phyloP scores from a whole-genome alignment of 345 rosid genomes.

The Stellera chamaejasme region DNA sequence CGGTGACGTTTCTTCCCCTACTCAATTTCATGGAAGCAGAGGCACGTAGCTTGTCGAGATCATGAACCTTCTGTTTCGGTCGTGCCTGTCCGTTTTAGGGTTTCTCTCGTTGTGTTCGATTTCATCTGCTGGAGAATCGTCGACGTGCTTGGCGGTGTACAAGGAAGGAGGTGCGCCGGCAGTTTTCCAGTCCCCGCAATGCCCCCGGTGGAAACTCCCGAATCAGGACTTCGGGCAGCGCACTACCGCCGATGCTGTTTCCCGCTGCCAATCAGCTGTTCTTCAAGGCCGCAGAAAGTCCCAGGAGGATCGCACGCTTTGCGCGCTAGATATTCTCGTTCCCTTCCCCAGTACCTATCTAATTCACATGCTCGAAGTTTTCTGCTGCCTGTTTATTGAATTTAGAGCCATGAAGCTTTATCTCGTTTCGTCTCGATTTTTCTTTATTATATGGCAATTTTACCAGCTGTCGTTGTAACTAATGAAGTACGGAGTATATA shows the following conservation, averaged over 20 bases:
- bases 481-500: too few relatives aligned
- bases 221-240: slow-evolving; percentile 28
- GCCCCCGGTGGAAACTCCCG: slow-evolving; percentile 81
- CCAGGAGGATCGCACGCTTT: slow-evolving; percentile 78
- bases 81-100: slow-evolving; percentile 9
- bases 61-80: background rate
- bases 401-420: background rate
- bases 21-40: background rate
- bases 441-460: background rate
- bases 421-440: background rate
- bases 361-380: too few relatives aligned
- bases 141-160: slow-evolving; percentile 75
- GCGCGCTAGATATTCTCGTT: slow-evolving; percentile 68
- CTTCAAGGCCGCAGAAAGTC: slow-evolving; percentile 62
- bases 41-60: background rate
- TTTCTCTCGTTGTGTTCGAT: slow-evolving; percentile 10
- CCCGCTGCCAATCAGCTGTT: slow-evolving; percentile 58
- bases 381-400: background rate
- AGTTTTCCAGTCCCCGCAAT: slow-evolving; percentile 72
- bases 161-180: slow-evolving; percentile 91
- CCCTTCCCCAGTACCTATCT: slow-evolving; percentile 60
- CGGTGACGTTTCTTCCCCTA: too few relatives aligned
- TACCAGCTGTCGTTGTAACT: too few relatives aligned
- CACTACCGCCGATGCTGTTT: slow-evolving; percentile 11
- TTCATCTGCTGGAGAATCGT: slow-evolving; percentile 43